These are phyloP conservation scores for Chloromonas sp. DNA, from an alignment of 163 green algal species.

Conservation along the genomic window DNA sequence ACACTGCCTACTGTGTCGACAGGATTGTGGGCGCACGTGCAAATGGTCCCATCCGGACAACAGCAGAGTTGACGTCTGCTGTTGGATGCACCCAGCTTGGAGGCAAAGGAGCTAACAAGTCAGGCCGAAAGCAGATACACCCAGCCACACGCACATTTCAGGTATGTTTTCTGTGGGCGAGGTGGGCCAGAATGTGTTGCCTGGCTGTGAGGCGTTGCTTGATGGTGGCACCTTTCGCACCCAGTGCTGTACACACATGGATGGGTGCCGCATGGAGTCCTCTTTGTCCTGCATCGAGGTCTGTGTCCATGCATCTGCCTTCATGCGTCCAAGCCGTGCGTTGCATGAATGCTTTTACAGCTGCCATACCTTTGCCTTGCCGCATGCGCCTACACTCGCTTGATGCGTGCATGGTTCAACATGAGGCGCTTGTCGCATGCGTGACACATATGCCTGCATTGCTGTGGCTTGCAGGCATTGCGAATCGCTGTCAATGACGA, in stretches of 20 bases:
- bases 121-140: constrained; percentile 61
- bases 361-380: too few species aligned
- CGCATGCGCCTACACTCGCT: too few species aligned
- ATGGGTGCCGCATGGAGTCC: not conserved
- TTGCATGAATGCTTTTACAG: too few species aligned
- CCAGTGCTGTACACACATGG: not conserved
- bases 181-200: not conserved
- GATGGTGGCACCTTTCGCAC: not conserved
- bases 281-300: too few species aligned
- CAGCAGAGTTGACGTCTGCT: constrained; percentile 55
- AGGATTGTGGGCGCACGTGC: constrained; percentile 21
- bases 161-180: constrained; percentile 21
- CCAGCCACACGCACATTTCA: constrained; percentile 91
- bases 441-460: too few species aligned
- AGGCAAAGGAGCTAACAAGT: constrained; percentile 22
- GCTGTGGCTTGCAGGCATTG: constrained; percentile 59
- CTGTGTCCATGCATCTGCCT: too few species aligned
- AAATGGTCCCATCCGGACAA: constrained; percentile 59
- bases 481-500: constrained; percentile 97
- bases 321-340: too few species aligned
- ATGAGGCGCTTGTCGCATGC: too few species aligned
- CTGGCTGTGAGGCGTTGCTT: not conserved
- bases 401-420: too few species aligned
- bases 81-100: constrained; percentile 43
- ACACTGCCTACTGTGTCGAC: too few species aligned